These are phyloP conservation scores for Tylopilus sp. DNA, from an alignment of 768 basidiomycete species.

Conservation along the genomic window DNA sequence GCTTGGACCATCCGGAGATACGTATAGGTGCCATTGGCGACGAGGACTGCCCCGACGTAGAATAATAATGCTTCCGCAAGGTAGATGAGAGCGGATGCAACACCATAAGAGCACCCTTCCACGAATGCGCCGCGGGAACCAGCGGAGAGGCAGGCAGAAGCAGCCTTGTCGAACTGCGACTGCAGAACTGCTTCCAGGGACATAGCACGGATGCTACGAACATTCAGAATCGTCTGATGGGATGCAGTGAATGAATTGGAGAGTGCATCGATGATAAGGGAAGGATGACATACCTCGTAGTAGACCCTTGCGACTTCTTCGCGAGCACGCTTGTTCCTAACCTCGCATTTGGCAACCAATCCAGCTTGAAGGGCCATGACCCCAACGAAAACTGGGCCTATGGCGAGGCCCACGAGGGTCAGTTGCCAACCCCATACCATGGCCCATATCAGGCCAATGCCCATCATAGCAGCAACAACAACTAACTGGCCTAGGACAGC, in stretches of 20 bases:
- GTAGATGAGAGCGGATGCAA: conserved; percentile 81
- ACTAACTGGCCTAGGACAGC: conserved; percentile 67
- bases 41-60: conserved; percentile 85
- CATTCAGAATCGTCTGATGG: conserved; percentile 67
- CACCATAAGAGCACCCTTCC: conserved; percentile 80
- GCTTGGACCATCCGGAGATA: conserved; percentile 90
- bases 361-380: conserved; percentile 72
- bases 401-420: conserved; percentile 83
- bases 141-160: conserved; percentile 54
- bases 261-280: background rate
- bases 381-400: conserved; percentile 79
- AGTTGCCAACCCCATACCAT: conserved; percentile 87
- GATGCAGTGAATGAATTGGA: conserved; percentile 2
- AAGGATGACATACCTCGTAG: conserved; percentile 60
- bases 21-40: conserved; percentile 74
- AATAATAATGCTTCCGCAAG: conserved; percentile 88
- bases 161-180: conserved; percentile 62
- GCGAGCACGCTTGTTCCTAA: conserved; percentile 78
- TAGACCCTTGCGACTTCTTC: conserved; percentile 84
- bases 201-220: conserved; percentile 87
- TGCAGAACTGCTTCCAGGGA: conserved; percentile 72
- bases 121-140: conserved; percentile 84
- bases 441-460: conserved; percentile 86
- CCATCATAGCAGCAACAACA: conserved; percentile 78
- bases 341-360: conserved; percentile 69